Evolutionary conservation across 495 filamentous ascomycete genomes (phyloP), one percentile per base, ranked within the genome.

Genomic region (Talaromyces proteolyticus): DNA sequence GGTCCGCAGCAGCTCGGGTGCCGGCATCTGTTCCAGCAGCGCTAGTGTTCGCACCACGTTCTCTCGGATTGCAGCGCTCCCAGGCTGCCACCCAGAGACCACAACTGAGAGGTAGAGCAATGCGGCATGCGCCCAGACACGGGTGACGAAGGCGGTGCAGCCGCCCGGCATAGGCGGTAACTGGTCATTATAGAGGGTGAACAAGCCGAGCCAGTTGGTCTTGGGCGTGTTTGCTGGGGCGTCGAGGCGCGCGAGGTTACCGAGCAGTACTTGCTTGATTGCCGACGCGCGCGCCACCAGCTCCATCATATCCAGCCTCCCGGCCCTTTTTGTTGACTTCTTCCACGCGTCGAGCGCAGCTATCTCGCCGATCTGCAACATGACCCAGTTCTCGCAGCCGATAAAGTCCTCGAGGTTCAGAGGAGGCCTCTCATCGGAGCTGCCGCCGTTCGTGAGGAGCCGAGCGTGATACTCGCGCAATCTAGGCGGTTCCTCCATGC

Each of bases 61-160:
- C 12, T 56, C 23, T 2, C 59, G 65, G 2, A 76, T 63, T 42
- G 73, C 71, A 4, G 46, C 44, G 41, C 56, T 65, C 0, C 66
- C 64, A 6, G 72, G 70, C 56, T 80, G 75, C 74, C 74, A 80
- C 26, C 77, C 77, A 10, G 69, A 75, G 1, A 78, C 65, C 6
- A 79, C 74, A 16, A 77, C 62, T 23, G 43, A 64, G 14, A 78
- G 63, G 51, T 78, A 81, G 8, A 75, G 50, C 10, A 78, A 58
- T 5, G 70, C 66, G 5, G 72, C 71, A 42, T 76, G 69, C 1
- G 63, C 71, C 76, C 76, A 81, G 26, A 75, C 61, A 25, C 51
- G 58, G 1, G 69, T 67, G 18, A 64, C 51, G 20, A 63, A 50
- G 19, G 44, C 19, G 41, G 17, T 55, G 20, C 53, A 51, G 22